Evolutionary conservation across 2,329 filamentous ascomycete species (phyloP), one percentile per base, ranked within the genome.

Genomic region (Colletotrichum sp.): DNA sequence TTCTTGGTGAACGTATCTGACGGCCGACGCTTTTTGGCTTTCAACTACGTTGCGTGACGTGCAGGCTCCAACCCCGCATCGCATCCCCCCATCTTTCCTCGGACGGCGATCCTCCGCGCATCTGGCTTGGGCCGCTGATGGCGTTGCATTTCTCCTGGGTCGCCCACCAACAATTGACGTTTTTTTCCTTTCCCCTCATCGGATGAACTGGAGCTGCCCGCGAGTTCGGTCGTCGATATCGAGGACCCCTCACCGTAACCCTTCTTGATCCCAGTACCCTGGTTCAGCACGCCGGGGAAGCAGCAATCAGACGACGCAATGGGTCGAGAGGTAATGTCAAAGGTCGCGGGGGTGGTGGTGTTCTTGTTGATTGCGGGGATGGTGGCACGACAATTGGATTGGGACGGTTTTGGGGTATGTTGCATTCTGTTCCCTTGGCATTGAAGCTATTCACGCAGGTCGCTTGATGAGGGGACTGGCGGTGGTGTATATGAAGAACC

Each of bases 401-500:
- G 72, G 72, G 61, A 72, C 61, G 67, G 30, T 18, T 38, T 73
- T 73, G 73, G 70, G 43, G 69, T 75, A 73, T 52, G 73, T 75
- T 73, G 28, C 70, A 75, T 73, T 60, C 18, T 16, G 30, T 12
- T 55, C 30, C 12, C 48, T 61, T 43, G 9, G 38, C 13, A 18
- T 36, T 10, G 64, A 65, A 60, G 26, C n/a, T 28, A 55, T 57
- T n/a, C n/a, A 64, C 24, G 43, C 18, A n/a, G 24, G 6, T 18
- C n/a, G 38, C n/a, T 34, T 26, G 58, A 38, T 38, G 32, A 64
- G 13, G 57, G 30, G 26, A 4, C n/a, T n/a, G 8, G 28, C 16
- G 34, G 18, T 55, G 32, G 48, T 32, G 16, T 73, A 73, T 65
- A 74, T 67, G 63, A 68, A 65, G 43, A 12, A 43, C 38, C 30